Percentiles rank a stretch among this genome's conserved stretches.
phyloP scores from a whole-genome alignment of 306 rosid genomes.

The Quercus berberidifolia region DNA sequence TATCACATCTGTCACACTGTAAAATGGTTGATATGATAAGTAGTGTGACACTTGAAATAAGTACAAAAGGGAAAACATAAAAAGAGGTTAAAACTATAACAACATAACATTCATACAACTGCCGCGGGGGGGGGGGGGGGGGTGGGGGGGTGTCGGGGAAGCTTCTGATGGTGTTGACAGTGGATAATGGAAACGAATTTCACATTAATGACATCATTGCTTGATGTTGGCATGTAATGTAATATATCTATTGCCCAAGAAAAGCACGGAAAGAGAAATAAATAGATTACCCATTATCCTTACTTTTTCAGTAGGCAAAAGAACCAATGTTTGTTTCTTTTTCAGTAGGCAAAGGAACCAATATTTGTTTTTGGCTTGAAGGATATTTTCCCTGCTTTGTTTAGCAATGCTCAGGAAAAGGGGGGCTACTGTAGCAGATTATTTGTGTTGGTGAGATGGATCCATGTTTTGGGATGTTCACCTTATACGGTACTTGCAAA shows the following conservation, averaged over 20 bases:
- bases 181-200: not conserved
- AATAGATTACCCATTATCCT: not conserved
- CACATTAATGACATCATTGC: not conserved
- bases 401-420: no score
- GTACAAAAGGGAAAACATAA: not conserved
- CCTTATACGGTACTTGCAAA: no score
- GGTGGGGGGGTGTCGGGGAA: no score
- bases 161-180: not conserved
- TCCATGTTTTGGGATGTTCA: no score
- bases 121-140: no score
- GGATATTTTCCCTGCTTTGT: no score
- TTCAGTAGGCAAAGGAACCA: no score
- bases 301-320: not conserved
- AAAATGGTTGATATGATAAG: constrained; percentile 42
- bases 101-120: no score
- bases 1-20: constrained; percentile 82
- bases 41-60: not conserved
- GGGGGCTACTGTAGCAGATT: no score
- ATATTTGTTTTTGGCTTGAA: no score
- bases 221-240: not conserved
- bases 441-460: no score
- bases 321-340: no score
- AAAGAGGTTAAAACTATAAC: not conserved
- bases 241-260: not conserved
- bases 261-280: not conserved